Evolutionary conservation across 768 basidiomycete genomes (phyloP), one percentile per base, ranked within the genome.

Genomic region (Vararia minispora): DNA sequence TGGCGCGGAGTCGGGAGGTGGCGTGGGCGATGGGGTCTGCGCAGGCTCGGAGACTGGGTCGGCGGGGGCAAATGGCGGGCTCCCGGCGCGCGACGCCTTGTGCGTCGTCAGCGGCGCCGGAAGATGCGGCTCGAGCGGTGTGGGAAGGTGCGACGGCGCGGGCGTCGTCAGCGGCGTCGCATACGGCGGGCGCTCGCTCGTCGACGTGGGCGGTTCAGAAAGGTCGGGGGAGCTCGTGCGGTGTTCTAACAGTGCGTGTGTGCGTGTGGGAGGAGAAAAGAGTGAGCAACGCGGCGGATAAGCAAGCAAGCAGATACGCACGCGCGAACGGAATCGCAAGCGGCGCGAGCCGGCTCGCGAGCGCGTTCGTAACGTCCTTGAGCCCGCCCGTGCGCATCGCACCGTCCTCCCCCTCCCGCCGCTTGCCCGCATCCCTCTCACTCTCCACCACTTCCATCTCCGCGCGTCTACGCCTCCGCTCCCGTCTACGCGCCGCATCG

Each of bases 311-410:
- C 36, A 17, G 21, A 22, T 20, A 11, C 21, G 9, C 13, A 48
- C 62, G 38, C 40, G 69, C 65, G 59, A 56, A 12, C 55, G 26
- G 52, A 65, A 36, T 68, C 63, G 25, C 65, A 2, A 58, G 58
- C 40, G 65, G 58, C 10, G 43, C 47, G 16, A 50, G 37, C 37
- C 60, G 65, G 27, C 54, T 53, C 43, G 61, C 57, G 14, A 71
- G 68, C 5, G 74, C 69, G 53, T 75, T 79, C 20, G 76, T 79
- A 45, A 79, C 69, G 51, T 80, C 78, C 59, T 75, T 77, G 41
- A 78, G 58, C 56, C 67, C 74, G 22, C 60, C 61, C 33, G 53
- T 58, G 3, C 42, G 27, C 53, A 58, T 45, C 55, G 60, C 60
- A 41, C 61, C 60, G 51, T 58, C 64, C 49, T 74, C 69, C 39